Evolutionary conservation across 2,329 filamentous ascomycete species (phyloP).

Genomic region (Metarhizium sp.): DNA sequence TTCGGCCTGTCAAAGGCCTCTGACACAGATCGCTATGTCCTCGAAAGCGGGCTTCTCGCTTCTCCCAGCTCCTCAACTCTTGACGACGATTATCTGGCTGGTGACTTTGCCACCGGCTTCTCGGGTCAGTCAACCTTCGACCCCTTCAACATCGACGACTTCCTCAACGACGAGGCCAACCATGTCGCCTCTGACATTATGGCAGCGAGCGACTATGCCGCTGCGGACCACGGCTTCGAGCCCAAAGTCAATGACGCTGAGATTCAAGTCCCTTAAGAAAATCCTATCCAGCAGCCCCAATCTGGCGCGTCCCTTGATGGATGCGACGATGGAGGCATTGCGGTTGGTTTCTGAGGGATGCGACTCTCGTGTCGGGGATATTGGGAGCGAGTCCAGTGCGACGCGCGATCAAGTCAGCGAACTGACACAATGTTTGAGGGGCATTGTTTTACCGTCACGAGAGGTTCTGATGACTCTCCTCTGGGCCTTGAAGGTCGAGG

Average conservation of each 20-base stretch:
- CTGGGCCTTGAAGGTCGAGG: slow-evolving; percentile 36
- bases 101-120: slow-evolving; percentile 45
- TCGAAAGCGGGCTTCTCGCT: slow-evolving; percentile 70
- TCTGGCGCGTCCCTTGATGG: slow-evolving; percentile 63
- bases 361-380: slow-evolving; percentile 34
- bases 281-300: slow-evolving; percentile 65
- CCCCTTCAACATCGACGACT: slow-evolving; percentile 43
- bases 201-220: slow-evolving; percentile 40
- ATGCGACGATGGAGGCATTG: slow-evolving; percentile 67
- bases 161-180: slow-evolving; percentile 44
- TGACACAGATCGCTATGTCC: slow-evolving; percentile 66
- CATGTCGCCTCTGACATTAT: slow-evolving; percentile 35
- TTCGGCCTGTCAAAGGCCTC: slow-evolving; percentile 57
- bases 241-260: slow-evolving; percentile 47
- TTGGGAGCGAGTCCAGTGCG: slow-evolving; percentile 21
- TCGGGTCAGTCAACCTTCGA: slow-evolving; percentile 29
- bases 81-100: slow-evolving; percentile 59
- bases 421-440: slow-evolving; percentile 27
- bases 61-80: slow-evolving; percentile 56
- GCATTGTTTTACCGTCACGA: slow-evolving; percentile 32
- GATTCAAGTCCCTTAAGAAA: slow-evolving; percentile 52
- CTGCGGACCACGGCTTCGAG: slow-evolving; percentile 42
- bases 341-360: slow-evolving; percentile 57
- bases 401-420: slow-evolving; percentile 27
- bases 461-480: slow-evolving; percentile 39